Percentiles rank a stretch among this genome's conserved stretches.
Evolutionary conservation across 2,329 filamentous ascomycete genomes (phyloP).

Genomic region (Lasiodiplodia gonubiensis): DNA sequence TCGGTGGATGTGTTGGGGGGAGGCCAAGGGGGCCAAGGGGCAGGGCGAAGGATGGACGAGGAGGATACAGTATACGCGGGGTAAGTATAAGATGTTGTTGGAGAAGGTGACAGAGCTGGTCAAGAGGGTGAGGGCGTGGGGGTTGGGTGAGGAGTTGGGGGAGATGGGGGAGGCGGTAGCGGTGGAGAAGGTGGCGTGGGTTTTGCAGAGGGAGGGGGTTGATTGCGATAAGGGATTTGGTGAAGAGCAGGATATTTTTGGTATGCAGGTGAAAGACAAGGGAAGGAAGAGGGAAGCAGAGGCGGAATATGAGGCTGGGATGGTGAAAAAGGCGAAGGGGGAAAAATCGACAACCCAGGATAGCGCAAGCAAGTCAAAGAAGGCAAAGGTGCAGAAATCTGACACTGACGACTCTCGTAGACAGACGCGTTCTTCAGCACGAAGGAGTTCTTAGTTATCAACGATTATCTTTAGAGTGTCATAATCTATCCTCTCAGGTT

Average conservation of each 20-base stretch:
- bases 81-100: constrained; percentile 69
- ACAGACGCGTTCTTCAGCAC: constrained; percentile 4
- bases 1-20: constrained; percentile 68
- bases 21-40: constrained; percentile 49
- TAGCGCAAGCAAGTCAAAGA: constrained; percentile 30
- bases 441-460: neutral
- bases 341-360: neutral
- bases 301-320: neutral
- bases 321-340: neutral
- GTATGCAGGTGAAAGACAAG: neutral
- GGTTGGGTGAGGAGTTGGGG: constrained; percentile 57
- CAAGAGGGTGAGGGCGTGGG: constrained; percentile 73
- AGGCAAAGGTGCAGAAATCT: constrained; percentile 31
- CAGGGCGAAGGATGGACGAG: constrained; percentile 51
- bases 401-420: constrained; percentile 37
- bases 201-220: constrained; percentile 59
- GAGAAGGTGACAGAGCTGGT: constrained; percentile 48
- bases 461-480: neutral
- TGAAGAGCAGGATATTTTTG: neutral
- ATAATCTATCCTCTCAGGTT: neutral
- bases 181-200: constrained; percentile 73
- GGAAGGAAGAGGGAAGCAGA: neutral
- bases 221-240: constrained; percentile 34
- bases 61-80: constrained; percentile 70
- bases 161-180: constrained; percentile 60